Evolutionary conservation across 345 rosid species (phyloP), one percentile per base, ranked within the genome.

Genomic region (Syzygium aromaticum): DNA sequence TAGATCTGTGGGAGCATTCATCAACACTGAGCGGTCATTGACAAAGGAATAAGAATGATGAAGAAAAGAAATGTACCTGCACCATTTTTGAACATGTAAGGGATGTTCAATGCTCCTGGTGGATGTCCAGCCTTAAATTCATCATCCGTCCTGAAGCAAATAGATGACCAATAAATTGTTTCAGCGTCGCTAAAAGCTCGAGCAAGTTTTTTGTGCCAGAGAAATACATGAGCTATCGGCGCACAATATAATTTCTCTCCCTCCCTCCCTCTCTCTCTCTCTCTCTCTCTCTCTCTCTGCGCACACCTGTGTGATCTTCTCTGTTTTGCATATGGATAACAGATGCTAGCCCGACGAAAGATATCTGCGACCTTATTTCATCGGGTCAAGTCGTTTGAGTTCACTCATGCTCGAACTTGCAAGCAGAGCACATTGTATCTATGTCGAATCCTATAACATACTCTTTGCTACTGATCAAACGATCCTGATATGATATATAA

Each of bases 71-170:
- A 67, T 25, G 22, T 80, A 89, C 92, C 90, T 87, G 87, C 61
- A 54, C 80, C 88, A n/a, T 7, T 80, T 13, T 19, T 86, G 63
- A 86, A 78, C 89, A 89, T 84, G 89, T 89, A 90, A 23, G 92
- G 89, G 85, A 90, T 87, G 86, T 90, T 90, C 27, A 89, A 33
- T 14, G 92, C 90, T 56, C 90, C 92, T 7, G 64, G 38, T 43
- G 90, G 84, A 87, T 90, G 92, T 61, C 92, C 92, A 85, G 87
- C 89, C 86, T 16, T 22, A 33, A 89, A 90, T 80, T 90, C 92
- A 82, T 90, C 92, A 43, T n/a, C 52, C 17, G 92, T 86, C 88
- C 90, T 90, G 43, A 64, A 53, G 57, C 30, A 54, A 51, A 73
- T 38, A 30, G 17, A 33, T 67, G 43, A 67, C 38, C 78, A 67